phyloP scores from a whole-genome alignment of 2,329 filamentous ascomycete species.

The Colletotrichum tabaci region DNA sequence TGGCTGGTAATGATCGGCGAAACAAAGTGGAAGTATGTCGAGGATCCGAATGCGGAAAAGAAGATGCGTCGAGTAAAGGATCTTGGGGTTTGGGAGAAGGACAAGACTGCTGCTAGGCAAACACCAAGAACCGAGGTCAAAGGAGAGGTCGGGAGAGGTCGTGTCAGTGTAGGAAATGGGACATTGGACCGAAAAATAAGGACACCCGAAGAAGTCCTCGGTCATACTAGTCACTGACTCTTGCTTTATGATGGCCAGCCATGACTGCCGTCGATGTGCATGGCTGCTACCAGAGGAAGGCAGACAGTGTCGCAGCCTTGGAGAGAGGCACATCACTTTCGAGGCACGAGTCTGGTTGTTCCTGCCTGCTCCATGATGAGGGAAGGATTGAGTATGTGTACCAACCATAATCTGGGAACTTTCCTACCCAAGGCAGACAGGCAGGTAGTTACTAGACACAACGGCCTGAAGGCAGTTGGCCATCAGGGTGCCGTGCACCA shows the following conservation, averaged over 20 bases:
- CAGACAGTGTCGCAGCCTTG: not conserved
- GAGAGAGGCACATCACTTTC: not conserved
- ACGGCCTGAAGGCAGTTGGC: not conserved
- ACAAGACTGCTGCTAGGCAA: not conserved
- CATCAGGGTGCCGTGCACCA: not conserved
- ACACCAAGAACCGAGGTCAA: conserved; percentile 9
- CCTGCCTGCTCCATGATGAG: not conserved
- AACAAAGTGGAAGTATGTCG: conserved; percentile 26
- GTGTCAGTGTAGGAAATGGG: conserved; percentile 2
- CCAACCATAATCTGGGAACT: not conserved
- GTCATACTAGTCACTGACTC: not conserved
- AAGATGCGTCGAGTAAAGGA: not conserved
- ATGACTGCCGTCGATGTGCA: not conserved
- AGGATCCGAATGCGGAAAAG: not conserved
- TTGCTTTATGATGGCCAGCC: not conserved
- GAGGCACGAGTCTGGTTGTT: not conserved
- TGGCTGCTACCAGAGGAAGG: not conserved
- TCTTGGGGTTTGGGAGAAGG: not conserved
- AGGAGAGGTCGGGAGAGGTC: not conserved
- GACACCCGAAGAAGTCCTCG: not conserved
- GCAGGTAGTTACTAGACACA: too few species aligned
- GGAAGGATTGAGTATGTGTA: not conserved
- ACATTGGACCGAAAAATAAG: too few species aligned
- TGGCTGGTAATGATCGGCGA: not conserved
- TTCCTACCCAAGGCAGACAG: too few species aligned